Base-by-base conservation (phyloP, 345 rosid species). In the Angophora floribunda region DNA sequence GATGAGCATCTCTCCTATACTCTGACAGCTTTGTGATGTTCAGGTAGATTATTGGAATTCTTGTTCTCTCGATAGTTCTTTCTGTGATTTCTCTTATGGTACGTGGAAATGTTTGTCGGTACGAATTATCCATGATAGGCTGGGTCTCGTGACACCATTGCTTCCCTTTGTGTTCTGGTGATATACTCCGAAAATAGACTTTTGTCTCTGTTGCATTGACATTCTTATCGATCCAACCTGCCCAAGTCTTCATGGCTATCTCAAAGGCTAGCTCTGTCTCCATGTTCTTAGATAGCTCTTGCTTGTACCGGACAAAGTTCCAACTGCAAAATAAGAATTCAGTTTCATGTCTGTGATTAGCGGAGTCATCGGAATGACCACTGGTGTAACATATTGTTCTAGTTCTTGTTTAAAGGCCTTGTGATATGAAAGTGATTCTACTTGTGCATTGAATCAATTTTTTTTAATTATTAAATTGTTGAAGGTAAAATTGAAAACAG, bases 181-280 rank as follows among this genome's bases (percentile, higher is more conserved):
- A 93, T 85, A 93, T 90, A 85, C 94, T 90, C 50, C 95, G 86
- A 85, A 95, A 94, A 85, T 88, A 90, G 49, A 95, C 92, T 3
- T 32, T 87, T 70, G 95, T 92, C 85, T 90, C 90, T 67, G 52
- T 87, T 1, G 44, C 17, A 59, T 94, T 88, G 2, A 91, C 89
- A 5, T 93, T 89, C 47, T 65, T 63, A 52, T 91, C 93, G 4
- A 95, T 53, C 95, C 96, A 95, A 28, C 32, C 84, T 7, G 91
- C 91, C 97, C 95, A 93, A n/a, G 93, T 92, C 87, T 67, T 88
- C 90, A 92, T 91, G 52, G 91, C 94, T 84, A 53, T 87, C 44
- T 88, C 65, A 41, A 92, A 90, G 85, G 94, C 93, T 49, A 89
- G 55, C 63, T 91, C 93, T 6, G 85, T 45, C 86, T 90, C 88